Evolutionary conservation across 2,329 filamentous ascomycete genomes (phyloP).

Genomic region (Clarireedia hainanense): DNA sequence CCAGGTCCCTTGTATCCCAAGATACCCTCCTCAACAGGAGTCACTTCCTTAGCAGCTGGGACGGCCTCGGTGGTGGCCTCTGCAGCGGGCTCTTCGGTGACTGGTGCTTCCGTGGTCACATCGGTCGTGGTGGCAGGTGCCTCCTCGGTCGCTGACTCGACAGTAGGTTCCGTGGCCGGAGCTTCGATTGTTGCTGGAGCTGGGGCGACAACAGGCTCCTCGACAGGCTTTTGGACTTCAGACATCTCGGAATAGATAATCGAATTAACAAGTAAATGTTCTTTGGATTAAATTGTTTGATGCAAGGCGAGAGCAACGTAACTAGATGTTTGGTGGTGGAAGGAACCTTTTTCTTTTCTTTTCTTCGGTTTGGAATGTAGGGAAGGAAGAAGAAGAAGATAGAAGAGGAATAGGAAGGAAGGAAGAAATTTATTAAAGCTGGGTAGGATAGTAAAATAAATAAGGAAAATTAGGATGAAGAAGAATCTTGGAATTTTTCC

Average conservation of each 20-base stretch:
- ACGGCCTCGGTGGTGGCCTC: slow-evolving; percentile 49
- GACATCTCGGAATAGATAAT: slow-evolving; percentile 35
- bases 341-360: neutral
- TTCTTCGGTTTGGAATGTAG: neutral
- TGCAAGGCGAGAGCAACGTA: slow-evolving; percentile 13
- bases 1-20: slow-evolving; percentile 80
- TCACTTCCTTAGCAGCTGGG: slow-evolving; percentile 35
- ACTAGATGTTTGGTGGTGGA: slow-evolving; percentile 22
- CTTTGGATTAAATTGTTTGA: slow-evolving; percentile 10
- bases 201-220: slow-evolving; percentile 34
- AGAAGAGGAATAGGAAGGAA: slow-evolving; percentile 5
- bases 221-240: slow-evolving; percentile 64
- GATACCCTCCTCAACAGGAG: slow-evolving; percentile 59
- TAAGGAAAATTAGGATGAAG: neutral
- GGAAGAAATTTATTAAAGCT: neutral
- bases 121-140: slow-evolving; percentile 27
- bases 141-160: slow-evolving; percentile 31
- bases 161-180: slow-evolving; percentile 39
- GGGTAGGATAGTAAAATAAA: neutral
- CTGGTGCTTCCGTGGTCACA: slow-evolving; percentile 31
- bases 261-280: slow-evolving; percentile 13
- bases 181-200: slow-evolving; percentile 16
- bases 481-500: slow-evolving; percentile 4
- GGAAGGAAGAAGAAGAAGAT: slow-evolving; percentile 1
- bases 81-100: slow-evolving; percentile 24